Evolutionary conservation across 352 stramenopile genomes (phyloP), one percentile per base, ranked within the genome.

Genomic region (Phytophthora agathidicida): DNA sequence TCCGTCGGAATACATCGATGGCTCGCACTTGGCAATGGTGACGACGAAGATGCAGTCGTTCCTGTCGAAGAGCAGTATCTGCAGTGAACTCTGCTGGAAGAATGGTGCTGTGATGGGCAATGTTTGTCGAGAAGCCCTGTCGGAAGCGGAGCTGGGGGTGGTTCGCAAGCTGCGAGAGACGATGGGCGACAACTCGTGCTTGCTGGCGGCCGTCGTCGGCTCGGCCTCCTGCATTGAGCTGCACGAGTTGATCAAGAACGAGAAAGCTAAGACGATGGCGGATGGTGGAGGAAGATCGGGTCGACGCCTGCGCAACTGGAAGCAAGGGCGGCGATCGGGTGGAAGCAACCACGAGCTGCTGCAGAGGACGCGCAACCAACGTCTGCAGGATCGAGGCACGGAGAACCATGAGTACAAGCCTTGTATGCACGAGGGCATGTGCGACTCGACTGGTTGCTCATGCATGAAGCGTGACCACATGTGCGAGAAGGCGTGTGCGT

Each of bases 391-490:
- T 45, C 80, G 67, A 5, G 68, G 71, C 2, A 68, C 68, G 2
- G 47, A 58, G 19, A 87, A 88, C 37, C 76, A 91, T 42, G 80
- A 91, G 52, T 92, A 88, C 42, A 70, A 88, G 42, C 84, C 84
- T 35, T 93, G 84, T 57, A 83, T 78, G 28, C 84, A 93, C 54
- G 71, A 89, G 2, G 82, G 82, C 23, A 62, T 77, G 51, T 91
- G 82, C 54, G 60, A 80, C 53, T 69, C 72, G 11, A 72, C 23
- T 2, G 68, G 54, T 9, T 93, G 84, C 47, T 89, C 80, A 5
- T 93, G 80, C 39, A 88, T 89, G 47, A 73, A 65, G 24, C 65
- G 67, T 6, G 69, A 82, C 23, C 68, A 79, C 39, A 77, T 71
- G 65, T 79, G 72, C 42, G 72, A 81, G 44, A 73, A 69, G 11